These are phyloP conservation scores for Botryotinia narcissicola DNA, from an alignment of 2,329 filamentous ascomycete species.

Conservation along the genomic window DNA sequence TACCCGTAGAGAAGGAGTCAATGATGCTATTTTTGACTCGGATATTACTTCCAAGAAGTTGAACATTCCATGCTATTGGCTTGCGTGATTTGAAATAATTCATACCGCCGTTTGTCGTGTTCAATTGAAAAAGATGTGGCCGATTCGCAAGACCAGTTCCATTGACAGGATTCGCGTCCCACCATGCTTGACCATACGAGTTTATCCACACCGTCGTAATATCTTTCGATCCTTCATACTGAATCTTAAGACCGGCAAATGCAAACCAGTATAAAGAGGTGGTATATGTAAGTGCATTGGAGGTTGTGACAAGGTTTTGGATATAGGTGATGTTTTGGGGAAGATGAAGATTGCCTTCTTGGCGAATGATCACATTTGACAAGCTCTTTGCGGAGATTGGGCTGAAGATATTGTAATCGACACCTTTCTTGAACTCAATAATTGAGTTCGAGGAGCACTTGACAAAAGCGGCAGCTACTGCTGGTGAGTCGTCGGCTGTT, in stretches of 20 bases:
- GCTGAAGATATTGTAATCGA: conserved; percentile 45
- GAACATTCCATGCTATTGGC: conserved; percentile 46
- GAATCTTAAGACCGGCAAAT: conserved; percentile 39
- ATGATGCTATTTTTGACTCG: conserved; percentile 43
- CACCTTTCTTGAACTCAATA: conserved; percentile 43
- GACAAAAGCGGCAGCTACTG: conserved; percentile 41
- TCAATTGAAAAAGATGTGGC: conserved; percentile 44
- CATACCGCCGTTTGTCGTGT: conserved; percentile 40
- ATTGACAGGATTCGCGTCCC: conserved; percentile 44
- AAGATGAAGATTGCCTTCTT: conserved; percentile 46
- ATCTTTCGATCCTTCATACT: conserved; percentile 40
- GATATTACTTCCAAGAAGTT: conserved; percentile 43
- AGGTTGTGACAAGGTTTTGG: conserved; percentile 40
- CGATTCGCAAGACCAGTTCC: conserved; percentile 42
- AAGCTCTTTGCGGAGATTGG: conserved; percentile 42
- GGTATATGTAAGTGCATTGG: conserved; percentile 35
- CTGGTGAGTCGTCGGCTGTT: conserved; percentile 42
- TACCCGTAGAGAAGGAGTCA: conserved; percentile 27
- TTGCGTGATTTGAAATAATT: conserved; percentile 44
- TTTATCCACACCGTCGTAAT: conserved; percentile 46
- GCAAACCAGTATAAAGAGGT: conserved; percentile 41
- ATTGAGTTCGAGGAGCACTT: conserved; percentile 40
- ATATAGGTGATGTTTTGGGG: conserved; percentile 43
- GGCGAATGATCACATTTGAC: conserved; percentile 44
- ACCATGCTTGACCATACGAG: conserved; percentile 47